Conservation (phyloP, 352 stramenopile species). For the Pythium guiyangense region DNA sequence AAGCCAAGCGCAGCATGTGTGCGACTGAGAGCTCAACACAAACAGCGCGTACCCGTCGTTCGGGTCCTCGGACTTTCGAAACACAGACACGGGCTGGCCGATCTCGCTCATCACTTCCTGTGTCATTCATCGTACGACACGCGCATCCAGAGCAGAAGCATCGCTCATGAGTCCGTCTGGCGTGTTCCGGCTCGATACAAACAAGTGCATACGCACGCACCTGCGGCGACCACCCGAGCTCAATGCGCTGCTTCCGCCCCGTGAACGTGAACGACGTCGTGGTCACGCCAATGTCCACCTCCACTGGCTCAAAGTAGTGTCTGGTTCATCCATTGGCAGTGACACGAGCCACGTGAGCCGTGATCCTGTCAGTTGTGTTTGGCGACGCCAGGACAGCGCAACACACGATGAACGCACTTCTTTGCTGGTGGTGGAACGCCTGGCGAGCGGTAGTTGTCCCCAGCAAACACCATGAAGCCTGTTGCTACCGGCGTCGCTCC, state of each 20-base stretch:
- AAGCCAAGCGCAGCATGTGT: too few species aligned
- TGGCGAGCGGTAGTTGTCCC: constrained; percentile 36
- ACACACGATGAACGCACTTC: constrained; percentile 35
- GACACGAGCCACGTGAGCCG: neutral
- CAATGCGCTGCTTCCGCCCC: constrained; percentile 56
- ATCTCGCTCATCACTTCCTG: constrained; percentile 80
- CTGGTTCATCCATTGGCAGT: constrained; percentile 13
- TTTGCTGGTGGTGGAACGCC: constrained; percentile 35
- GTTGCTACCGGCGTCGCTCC: constrained; percentile 67
- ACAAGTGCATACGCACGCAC: constrained; percentile 18
- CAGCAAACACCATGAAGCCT: constrained; percentile 63
- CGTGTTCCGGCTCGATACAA: neutral
- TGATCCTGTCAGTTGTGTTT: too few species aligned
- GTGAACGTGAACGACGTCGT: constrained; percentile 46
- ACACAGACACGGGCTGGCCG: constrained; percentile 67
- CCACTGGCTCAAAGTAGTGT: constrained; percentile 72
- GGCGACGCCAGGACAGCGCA: too few species aligned
- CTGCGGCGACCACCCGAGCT: constrained; percentile 78
- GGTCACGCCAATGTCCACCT: constrained; percentile 42
- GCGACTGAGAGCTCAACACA: neutral
- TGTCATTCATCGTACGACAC: neutral
- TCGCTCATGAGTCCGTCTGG: neutral
- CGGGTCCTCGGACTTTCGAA: constrained; percentile 68
- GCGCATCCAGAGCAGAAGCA: neutral
- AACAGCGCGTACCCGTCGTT: constrained; percentile 43